These are phyloP conservation scores for Rubus idaeus DNA, from an alignment of 306 rosid genomes.

Conservation along the genomic window DNA sequence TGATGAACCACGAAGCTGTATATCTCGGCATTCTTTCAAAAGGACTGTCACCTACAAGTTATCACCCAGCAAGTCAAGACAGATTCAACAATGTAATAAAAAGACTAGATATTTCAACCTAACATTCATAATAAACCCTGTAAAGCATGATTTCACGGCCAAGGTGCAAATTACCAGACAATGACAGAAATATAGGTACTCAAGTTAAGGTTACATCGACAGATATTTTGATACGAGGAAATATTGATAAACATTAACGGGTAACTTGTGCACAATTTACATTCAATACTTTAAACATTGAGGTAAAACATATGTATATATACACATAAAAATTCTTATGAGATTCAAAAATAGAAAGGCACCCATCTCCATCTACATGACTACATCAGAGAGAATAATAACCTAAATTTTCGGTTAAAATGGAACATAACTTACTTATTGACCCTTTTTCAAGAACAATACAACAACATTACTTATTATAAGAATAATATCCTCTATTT, in stretches of 20 bases:
- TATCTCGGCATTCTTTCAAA: slow-evolving; percentile 90
- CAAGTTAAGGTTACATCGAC: background rate
- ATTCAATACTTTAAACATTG: background rate
- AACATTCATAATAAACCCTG: background rate
- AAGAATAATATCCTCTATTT: too few species aligned
- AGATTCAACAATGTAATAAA: background rate
- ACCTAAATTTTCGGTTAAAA: background rate
- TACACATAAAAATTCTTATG: background rate
- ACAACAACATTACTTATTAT: background rate
- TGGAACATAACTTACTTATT: too few species aligned
- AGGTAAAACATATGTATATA: background rate
- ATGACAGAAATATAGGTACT: background rate
- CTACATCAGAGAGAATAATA: background rate
- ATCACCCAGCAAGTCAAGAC: slow-evolving; percentile 9
- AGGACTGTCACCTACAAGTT: slow-evolving; percentile 75
- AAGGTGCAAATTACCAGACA: background rate
- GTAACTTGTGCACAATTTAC: too few species aligned
- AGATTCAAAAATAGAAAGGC: background rate
- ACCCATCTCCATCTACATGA: background rate
- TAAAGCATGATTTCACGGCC: background rate
- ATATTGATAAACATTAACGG: too few species aligned
- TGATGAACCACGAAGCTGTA: slow-evolving; percentile 86
- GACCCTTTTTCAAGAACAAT: background rate
- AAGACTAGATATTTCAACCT: background rate
- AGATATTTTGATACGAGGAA: too few species aligned